Conservation (phyloP, 2,329 filamentous ascomycete species). For the Curvularia verruculosa region DNA sequence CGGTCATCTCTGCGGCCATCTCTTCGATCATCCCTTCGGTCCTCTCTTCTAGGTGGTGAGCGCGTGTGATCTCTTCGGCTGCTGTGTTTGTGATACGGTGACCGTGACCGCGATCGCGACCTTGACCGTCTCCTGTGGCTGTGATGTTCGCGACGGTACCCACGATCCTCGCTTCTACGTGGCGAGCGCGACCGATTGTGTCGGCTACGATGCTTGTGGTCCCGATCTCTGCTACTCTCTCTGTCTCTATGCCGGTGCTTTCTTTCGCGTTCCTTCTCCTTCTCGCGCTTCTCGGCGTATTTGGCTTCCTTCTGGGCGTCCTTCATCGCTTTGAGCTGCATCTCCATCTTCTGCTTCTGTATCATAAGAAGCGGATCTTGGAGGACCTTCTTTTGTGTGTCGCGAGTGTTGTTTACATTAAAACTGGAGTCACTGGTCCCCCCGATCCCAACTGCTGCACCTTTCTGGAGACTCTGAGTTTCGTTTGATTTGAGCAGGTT, state of each 20-base stretch:
- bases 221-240: constrained; percentile 30
- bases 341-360: constrained; percentile 76
- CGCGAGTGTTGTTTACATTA: constrained; percentile 73
- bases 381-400: constrained; percentile 83
- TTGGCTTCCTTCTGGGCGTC: constrained; percentile 54
- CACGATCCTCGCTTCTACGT: constrained; percentile 35
- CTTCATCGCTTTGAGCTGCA: constrained; percentile 67
- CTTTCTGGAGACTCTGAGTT: constrained; percentile 76
- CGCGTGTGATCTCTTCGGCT: constrained; percentile 19
- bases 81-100: constrained; percentile 14
- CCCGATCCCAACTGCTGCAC: constrained; percentile 48
- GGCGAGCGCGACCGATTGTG: constrained; percentile 47
- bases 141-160: constrained; percentile 23
- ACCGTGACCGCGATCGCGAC: constrained; percentile 24
- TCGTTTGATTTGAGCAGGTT: constrained; percentile 76
- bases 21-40: constrained; percentile 17
- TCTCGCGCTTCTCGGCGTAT: constrained; percentile 42
- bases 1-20: background rate
- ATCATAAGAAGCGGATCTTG: constrained; percentile 93
- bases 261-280: constrained; percentile 54
- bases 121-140: constrained; percentile 30
- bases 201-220: constrained; percentile 33
- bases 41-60: constrained; percentile 30
- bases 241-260: constrained; percentile 52
- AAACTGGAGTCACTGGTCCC: constrained; percentile 60